These are phyloP conservation scores for Tephrocybe sp. DNA, from an alignment of 768 basidiomycete species.

Conservation along the genomic window DNA sequence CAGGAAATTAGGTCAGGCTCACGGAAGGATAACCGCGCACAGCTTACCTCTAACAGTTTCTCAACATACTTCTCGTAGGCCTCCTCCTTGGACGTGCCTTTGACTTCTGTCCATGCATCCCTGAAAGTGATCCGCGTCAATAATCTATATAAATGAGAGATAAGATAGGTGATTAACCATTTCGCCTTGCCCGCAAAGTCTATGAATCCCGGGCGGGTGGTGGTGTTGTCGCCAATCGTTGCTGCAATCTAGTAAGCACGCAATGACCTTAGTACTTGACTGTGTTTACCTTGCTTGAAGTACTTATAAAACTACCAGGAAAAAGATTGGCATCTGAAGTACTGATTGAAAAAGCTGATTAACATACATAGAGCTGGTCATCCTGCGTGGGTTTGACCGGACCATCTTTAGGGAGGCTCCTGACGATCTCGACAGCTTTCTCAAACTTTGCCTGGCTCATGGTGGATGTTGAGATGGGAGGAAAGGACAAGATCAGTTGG, in stretches of 20 bases:
- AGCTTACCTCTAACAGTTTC: constrained; percentile 64
- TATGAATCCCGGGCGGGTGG: constrained; percentile 65
- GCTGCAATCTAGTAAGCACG: not conserved
- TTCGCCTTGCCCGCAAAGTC: constrained; percentile 90
- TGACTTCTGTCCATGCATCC: constrained; percentile 81
- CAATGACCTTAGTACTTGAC: not conserved
- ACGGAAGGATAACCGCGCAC: not conserved
- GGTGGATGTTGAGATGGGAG: constrained; percentile 22
- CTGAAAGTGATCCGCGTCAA: constrained; percentile 35
- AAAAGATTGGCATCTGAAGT: constrained; percentile 10
- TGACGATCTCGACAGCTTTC: constrained; percentile 69
- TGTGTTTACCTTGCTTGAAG: constrained; percentile 82
- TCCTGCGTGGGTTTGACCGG: constrained; percentile 72
- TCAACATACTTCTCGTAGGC: constrained; percentile 76
- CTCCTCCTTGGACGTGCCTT: constrained; percentile 73
- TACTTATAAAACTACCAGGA: constrained; percentile 81
- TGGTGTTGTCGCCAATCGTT: constrained; percentile 82
- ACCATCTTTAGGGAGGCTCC: constrained; percentile 74
- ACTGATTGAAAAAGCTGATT: constrained; percentile 11
- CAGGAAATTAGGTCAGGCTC: constrained; percentile 3
- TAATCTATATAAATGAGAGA: not conserved
- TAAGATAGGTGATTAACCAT: constrained; percentile 52
- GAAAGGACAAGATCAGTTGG: constrained; percentile 10
- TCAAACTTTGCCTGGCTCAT: constrained; percentile 78
- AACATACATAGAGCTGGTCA: constrained; percentile 77